Evolutionary conservation across 148 eudicot genomes (phyloP).

Genomic region (Silene latifolia): DNA sequence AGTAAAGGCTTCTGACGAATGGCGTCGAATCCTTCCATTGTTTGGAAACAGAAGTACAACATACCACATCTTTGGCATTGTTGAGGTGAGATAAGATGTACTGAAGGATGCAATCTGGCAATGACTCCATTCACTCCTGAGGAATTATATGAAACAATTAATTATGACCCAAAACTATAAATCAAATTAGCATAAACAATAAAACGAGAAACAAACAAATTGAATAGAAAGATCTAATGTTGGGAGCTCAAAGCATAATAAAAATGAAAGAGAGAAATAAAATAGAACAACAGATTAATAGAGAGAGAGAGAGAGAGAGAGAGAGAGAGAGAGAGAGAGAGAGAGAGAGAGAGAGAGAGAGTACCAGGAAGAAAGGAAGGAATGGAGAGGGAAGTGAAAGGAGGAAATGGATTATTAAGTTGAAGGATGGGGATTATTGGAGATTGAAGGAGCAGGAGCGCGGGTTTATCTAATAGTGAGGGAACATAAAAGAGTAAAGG

Average conservation of each 20-base stretch:
- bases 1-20: conserved; percentile 59
- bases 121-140: conserved; percentile 58
- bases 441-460: no score
- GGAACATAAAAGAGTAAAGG: background rate
- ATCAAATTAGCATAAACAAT: background rate
- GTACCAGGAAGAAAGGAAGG: no score
- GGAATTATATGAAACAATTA: conserved; percentile 34
- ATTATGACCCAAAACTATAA: background rate
- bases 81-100: conserved; percentile 62
- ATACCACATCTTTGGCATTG: conserved; percentile 85
- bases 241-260: no score
- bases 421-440: no score
- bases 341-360: background rate
- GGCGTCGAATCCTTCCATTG: conserved; percentile 79
- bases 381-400: no score
- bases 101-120: conserved; percentile 79
- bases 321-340: conserved; percentile 8
- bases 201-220: no score
- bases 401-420: no score
- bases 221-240: no score
- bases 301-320: background rate
- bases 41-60: conserved; percentile 68
- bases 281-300: background rate
- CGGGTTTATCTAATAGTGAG: conserved; percentile 11
- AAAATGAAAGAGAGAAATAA: no score